Evolutionary conservation across 2,329 filamentous ascomycete genomes (phyloP), one percentile per base, ranked within the genome.

Genomic region (Stemphylium beticola): DNA sequence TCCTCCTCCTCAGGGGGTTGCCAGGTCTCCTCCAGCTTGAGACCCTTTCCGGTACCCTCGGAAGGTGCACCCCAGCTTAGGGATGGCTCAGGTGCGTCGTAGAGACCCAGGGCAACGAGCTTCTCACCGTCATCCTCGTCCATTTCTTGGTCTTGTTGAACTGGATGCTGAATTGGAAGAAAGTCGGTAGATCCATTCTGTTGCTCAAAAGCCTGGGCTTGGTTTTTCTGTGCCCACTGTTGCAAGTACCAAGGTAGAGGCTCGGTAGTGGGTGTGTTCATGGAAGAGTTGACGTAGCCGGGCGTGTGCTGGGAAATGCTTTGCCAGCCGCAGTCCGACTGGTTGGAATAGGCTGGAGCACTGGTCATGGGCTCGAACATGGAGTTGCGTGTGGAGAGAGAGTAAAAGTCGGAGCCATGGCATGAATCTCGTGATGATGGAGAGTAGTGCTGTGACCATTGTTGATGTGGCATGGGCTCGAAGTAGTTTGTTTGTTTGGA

Each of bases 11-110:
- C 68, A 4, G 87, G 88, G 15, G 82, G 90, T 73, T 85, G 88
- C 89, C 83, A 93, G 0, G 89, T 90, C 72, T 93, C 90, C 74
- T 93, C 90, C 3, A 95, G 78, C 72, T 92, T 93, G 62, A 93
- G 78, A 0, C 90, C 90, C 73, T 91, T 91, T 53, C 90, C 89
- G 15, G 78, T 80, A 3, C 82, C 78, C 49, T 69, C 62, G 59
- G 82, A 81, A 0, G 74, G 62, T 6, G 62, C 57, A 82, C 41
- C 87, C 74, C 15, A 90, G 72, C 22, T 81, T 80, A 32, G 79
- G 72, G 75, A 86, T 81, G 76, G 83, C 50, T 87, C 87, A 0
- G 89, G 89, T 4, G 84, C 79, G 66, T 92, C 90, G 73, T 95
- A 95, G 0, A 95, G 82, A 0, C 91, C 91, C 83, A 95, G 88